phyloP scores from a whole-genome alignment of 176 grass and related monocot genomes.

The Aegilops sharonensis region DNA sequence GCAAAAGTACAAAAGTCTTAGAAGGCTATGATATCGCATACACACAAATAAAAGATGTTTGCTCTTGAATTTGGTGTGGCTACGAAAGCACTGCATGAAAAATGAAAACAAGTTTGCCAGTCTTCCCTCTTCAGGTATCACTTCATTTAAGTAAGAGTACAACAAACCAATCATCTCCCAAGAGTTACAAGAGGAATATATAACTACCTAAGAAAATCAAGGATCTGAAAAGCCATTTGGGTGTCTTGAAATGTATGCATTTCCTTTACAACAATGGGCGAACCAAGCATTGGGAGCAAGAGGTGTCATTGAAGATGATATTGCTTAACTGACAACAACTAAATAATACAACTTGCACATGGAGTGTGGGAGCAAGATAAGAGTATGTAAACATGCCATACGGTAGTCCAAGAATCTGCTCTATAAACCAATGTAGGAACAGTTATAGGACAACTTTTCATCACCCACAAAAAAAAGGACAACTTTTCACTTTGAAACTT shows the following conservation, averaged over 20 bases:
- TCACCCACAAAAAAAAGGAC: not conserved
- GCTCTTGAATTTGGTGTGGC: not conserved
- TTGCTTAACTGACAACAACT: not conserved
- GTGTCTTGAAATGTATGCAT: not conserved
- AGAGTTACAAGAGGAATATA: not conserved
- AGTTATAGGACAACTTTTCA: not conserved
- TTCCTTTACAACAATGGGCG: not conserved
- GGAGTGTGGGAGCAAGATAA: not conserved
- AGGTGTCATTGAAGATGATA: not conserved
- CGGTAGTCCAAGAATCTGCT: constrained; percentile 20
- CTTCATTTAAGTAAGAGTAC: not conserved
- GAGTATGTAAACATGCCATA: not conserved
- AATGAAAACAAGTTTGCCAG: not conserved
- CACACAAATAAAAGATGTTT: not conserved
- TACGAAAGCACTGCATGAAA: not conserved
- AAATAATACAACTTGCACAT: not conserved
- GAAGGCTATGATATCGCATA: not conserved
- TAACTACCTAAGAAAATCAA: not conserved
- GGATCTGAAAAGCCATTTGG: not conserved
- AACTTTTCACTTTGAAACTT: not conserved
- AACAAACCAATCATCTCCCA: not conserved
- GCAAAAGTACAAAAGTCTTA: not conserved
- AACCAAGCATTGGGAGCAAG: not conserved
- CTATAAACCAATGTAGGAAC: not conserved
- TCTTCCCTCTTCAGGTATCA: not conserved